Conservation (phyloP, 495 filamentous ascomycete genomes). For the Aspergillus avenaceus region DNA sequence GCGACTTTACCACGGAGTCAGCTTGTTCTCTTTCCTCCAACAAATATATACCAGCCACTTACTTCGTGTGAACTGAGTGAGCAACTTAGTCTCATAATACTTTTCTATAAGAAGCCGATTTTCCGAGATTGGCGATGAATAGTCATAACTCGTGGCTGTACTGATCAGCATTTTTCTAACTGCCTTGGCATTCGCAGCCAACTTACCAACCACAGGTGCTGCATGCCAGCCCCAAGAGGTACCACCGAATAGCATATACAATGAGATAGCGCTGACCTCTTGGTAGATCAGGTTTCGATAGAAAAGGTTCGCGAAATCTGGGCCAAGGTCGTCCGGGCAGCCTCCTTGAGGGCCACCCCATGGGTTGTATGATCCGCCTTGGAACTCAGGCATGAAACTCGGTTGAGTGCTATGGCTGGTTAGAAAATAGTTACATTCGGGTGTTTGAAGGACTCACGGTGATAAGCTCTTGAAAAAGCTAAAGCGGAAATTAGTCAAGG, state of each 20-base stretch:
- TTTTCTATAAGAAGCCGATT: constrained; percentile 54
- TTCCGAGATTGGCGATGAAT: constrained; percentile 57
- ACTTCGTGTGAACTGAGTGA: constrained; percentile 52
- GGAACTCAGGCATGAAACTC: constrained; percentile 58
- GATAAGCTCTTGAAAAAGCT: background rate
- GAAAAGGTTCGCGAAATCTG: constrained; percentile 57
- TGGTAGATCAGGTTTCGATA: constrained; percentile 56
- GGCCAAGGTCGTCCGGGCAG: constrained; percentile 40
- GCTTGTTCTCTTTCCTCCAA: background rate
- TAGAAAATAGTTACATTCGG: background rate
- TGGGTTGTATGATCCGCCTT: constrained; percentile 60
- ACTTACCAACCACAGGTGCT: constrained; percentile 30
- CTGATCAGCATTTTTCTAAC: background rate
- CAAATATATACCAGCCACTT: background rate
- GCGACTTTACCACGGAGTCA: constrained; percentile 17
- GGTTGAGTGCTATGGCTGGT: constrained; percentile 22
- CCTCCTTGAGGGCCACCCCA: constrained; percentile 56
- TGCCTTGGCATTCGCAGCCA: background rate
- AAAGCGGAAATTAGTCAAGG: background rate
- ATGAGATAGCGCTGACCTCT: constrained; percentile 46
- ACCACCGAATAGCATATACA: constrained; percentile 62
- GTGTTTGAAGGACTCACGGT: background rate
- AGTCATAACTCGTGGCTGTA: constrained; percentile 52
- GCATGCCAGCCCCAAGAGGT: constrained; percentile 54
- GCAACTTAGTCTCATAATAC: constrained; percentile 57